phyloP scores from a whole-genome alignment of 345 rosid genomes.

The Xanthoceras sorbifolium region DNA sequence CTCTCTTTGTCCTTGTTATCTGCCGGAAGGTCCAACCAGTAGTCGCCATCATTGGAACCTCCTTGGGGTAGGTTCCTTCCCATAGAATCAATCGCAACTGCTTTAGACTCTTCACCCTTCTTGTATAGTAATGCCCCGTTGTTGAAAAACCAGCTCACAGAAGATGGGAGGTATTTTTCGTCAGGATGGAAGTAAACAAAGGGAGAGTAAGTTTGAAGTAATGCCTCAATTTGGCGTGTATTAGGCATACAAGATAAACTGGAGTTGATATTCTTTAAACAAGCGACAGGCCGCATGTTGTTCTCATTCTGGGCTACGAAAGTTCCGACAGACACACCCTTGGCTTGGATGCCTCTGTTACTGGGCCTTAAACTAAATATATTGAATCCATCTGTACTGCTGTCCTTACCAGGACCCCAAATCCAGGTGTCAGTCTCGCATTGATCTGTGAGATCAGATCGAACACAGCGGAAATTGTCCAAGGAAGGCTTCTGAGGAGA shows the following conservation, averaged over 20 bases:
- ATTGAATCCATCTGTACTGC: constrained; percentile 34
- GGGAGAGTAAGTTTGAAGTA: constrained; percentile 63
- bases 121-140: constrained; percentile 78
- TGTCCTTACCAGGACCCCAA: constrained; percentile 49
- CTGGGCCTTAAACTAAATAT: constrained; percentile 47
- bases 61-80: constrained; percentile 91
- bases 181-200: constrained; percentile 70
- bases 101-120: constrained; percentile 65
- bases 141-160: constrained; percentile 67
- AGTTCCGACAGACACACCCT: constrained; percentile 65
- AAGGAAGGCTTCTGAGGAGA: constrained; percentile 63
- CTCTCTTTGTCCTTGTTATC: constrained; percentile 49
- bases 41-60: constrained; percentile 67
- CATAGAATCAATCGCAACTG: constrained; percentile 42
- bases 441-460: constrained; percentile 66
- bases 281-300: constrained; percentile 28
- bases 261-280: constrained; percentile 58
- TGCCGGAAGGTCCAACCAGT: constrained; percentile 78
- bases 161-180: constrained; percentile 72
- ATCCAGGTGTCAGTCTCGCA: constrained; percentile 49
- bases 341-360: constrained; percentile 48
- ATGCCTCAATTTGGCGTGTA: constrained; percentile 40
- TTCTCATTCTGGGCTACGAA: constrained; percentile 43
- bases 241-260: constrained; percentile 65
- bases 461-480: constrained; percentile 65